A percentile compares a stretch with the other conserved stretches of the same genome.
Evolutionary conservation across 257 asterid species (phyloP).

Genomic region (Lycium ferocissimum): DNA sequence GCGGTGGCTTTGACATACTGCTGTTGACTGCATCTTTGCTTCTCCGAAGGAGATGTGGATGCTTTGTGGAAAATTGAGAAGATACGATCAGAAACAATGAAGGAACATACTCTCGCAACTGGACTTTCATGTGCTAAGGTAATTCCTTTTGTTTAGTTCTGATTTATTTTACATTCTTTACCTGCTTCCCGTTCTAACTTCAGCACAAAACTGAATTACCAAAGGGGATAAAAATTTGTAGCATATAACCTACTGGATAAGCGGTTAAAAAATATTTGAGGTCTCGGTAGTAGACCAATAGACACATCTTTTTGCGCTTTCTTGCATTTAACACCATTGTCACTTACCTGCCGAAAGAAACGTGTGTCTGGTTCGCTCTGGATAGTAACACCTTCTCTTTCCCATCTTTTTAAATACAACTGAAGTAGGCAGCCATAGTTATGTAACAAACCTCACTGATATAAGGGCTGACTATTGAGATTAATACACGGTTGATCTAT

Average conservation of each 20-base stretch:
- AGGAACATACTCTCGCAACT: constrained; percentile 72
- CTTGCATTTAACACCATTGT: constrained; percentile 18
- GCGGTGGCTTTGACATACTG: neutral
- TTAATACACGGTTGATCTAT: neutral
- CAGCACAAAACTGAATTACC: neutral
- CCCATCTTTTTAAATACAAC: neutral
- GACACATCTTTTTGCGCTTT: neutral
- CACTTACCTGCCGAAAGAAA: neutral
- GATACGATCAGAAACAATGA: constrained; percentile 74
- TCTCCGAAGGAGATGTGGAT: constrained; percentile 71
- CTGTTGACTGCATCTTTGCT: constrained; percentile 11
- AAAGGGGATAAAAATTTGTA: neutral
- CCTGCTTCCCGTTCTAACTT: neutral
- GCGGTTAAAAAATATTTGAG: neutral
- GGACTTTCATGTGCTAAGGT: constrained; percentile 98
- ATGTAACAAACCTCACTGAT: constrained; percentile 2
- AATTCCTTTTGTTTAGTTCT: constrained; percentile 21
- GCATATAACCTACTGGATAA: neutral
- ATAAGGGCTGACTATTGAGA: constrained; percentile 1
- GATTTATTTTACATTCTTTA: neutral
- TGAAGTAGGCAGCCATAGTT: neutral
- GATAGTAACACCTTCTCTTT: neutral
- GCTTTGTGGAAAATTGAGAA: constrained; percentile 86
- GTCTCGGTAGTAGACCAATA: neutral
- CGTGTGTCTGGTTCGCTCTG: neutral